Base-by-base conservation (phyloP, 352 stramenopile species). In the Thraustotheca clavata region DNA sequence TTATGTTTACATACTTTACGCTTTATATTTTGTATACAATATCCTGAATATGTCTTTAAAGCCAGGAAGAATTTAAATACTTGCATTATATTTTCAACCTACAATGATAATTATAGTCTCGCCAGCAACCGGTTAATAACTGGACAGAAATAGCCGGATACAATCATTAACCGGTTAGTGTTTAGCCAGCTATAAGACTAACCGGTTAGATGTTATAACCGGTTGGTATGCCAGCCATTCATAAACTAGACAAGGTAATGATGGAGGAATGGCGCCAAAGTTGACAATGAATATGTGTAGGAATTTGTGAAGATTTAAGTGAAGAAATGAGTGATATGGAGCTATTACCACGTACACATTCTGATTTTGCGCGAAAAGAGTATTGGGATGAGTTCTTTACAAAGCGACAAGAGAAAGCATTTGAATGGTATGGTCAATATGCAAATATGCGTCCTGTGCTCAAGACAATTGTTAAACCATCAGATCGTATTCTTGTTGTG, bases 371-470 rank as follows among this genome's bases (percentile, higher is more conserved):
- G 35, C 76, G 76, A 62, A 78, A 86, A 60, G 73, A 79, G 62
- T 89, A 89, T 70, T 89, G 80, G 80, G 77, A 89, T 65, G 34
- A 61, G 43, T 89, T 89, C 73, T 89, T 89, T 66, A 59, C 76
- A 49, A 80, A 87, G 68, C 76, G 80, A n/a, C 74, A 79, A 47
- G 71, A 83, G 49, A 67, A 83, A 48, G 79, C 82, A 6, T 92
- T 92, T 55, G 83, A 92, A 57, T 92, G 83, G 83, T 92, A 91
- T 47, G 81, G 83, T 9, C 71, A 82, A 46, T 91, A 81, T 33
- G 47, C 62, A 12, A 67, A 77, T 5, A 52, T 91, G 31, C 70
- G 70, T n/a, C 59, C 33, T 0, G 55, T 27, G 8, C 63, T 91
- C 41, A 39, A 71, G 20, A 68, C 67, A 33, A 20, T 69, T 0